Evolutionary conservation across 208 protist genomes (phyloP).

Genomic region (Wallacemonas collosoma): DNA sequence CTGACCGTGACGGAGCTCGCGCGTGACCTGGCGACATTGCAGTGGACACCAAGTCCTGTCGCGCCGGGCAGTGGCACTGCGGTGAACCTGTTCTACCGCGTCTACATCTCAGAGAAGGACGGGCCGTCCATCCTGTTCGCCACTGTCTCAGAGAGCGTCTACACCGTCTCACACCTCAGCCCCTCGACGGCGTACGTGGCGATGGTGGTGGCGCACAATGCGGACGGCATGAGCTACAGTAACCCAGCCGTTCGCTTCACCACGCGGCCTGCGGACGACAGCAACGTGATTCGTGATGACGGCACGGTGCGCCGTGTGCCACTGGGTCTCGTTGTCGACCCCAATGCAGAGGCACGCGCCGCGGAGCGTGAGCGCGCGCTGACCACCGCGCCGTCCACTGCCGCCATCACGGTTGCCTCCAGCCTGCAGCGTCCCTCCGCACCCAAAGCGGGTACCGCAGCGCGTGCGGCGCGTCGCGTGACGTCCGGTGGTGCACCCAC

Average conservation of each 20-base stretch:
- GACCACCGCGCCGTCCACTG: neutral
- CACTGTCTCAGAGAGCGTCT: slow-evolving; percentile 30
- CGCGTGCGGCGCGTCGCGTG: neutral
- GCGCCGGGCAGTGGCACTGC: neutral
- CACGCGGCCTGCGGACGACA: slow-evolving; percentile 68
- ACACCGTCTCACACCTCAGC: slow-evolving; percentile 54
- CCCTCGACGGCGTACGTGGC: slow-evolving; percentile 80
- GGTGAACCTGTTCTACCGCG: slow-evolving; percentile 41
- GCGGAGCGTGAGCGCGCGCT: slow-evolving; percentile 11
- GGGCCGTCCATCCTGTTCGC: slow-evolving; percentile 34
- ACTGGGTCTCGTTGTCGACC: slow-evolving; percentile 22
- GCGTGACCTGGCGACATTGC: slow-evolving; percentile 56
- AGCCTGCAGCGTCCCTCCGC: slow-evolving; percentile 7
- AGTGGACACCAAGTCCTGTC: slow-evolving; percentile 51
- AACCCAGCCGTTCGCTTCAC: slow-evolving; percentile 81
- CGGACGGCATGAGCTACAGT: slow-evolving; percentile 78
- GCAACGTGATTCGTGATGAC: slow-evolving; percentile 41
- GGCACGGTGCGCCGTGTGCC: slow-evolving; percentile 19
- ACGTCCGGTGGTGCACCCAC: neutral
- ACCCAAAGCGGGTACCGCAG: neutral
- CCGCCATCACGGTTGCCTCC: slow-evolving; percentile 4
- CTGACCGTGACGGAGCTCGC: slow-evolving; percentile 63
- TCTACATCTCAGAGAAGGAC: slow-evolving; percentile 61
- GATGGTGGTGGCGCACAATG: slow-evolving; percentile 83
- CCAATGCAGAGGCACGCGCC: slow-evolving; percentile 2